Evolutionary conservation across 2,329 filamentous ascomycete genomes (phyloP), one percentile per base, ranked within the genome.

Genomic region (Apiospora sp.): DNA sequence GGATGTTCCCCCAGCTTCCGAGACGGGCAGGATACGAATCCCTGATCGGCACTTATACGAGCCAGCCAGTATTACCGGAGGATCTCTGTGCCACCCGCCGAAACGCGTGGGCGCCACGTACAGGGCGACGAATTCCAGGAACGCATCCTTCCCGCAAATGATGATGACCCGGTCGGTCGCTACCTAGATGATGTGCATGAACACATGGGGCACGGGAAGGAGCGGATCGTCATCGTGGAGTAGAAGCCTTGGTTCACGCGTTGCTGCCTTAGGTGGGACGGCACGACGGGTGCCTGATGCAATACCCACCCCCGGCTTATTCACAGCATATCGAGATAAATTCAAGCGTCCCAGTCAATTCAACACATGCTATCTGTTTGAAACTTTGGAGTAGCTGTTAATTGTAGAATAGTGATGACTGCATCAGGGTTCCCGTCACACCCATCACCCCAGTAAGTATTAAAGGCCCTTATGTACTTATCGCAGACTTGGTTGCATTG

Each of bases 211-310:
- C 8, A 41, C 58, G 19, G 34, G 58, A 49, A 48, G 19, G 34
- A 41, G 30, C n/a, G 58, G 34, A 10, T 41, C 54, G 8, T 34
- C 58, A 10, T 41, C 54, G 19, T 34, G 54, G 19, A 24, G 22
- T 61, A 22, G 34, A 5, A 27, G 54, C 27, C 48, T 7, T 34
- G 14, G 51, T 58, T 58, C 27, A 10, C 51, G 54, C 30, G 19
- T 61, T 61, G 54, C 27, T 61, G 54, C 54, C 54, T 61, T 61
- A 61, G 54, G 54, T 61, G 54, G 54, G 30, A 64, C n/a, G n/a
- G n/a, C n/a, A n/a, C n/a, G n/a, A n/a, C 58, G 8, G 58, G 34
- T 64, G 58, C 34, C 58, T 64, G 19, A n/a, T n/a, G 8, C 1
- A 10, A 64, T 64, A 64, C 22, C 58, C 58, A 64, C 58, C 58